Conservation (phyloP, 2,329 filamentous ascomycete species). For the Diaporthe sp. region DNA sequence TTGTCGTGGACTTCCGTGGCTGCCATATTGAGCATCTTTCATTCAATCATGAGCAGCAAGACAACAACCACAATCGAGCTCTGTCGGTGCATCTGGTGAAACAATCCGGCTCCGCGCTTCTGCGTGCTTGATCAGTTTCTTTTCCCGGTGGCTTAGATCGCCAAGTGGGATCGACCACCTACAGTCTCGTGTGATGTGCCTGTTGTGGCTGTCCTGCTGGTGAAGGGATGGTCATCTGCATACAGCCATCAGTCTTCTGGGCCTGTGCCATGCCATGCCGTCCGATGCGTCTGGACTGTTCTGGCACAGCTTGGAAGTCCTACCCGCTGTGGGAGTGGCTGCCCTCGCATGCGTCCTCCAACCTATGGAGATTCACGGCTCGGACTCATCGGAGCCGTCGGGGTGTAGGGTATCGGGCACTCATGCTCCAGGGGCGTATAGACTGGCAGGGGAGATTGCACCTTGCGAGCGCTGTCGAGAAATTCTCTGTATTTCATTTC, state of each 20-base stretch:
- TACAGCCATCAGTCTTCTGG: conserved; percentile 24
- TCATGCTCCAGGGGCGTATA: conserved; percentile 16
- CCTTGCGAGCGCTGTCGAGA: conserved; percentile 12
- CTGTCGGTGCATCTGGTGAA: neutral
- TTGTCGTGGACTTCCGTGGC: neutral
- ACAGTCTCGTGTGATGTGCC: neutral
- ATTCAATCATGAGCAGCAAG: neutral
- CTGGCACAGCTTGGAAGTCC: neutral
- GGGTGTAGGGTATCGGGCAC: conserved; percentile 7
- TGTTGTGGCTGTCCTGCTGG: neutral
- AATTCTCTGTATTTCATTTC: conserved; percentile 20
- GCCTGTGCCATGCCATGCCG: neutral
- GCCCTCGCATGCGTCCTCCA: neutral
- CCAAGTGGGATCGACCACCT: conserved; percentile 29
- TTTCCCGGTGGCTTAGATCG: conserved; percentile 21
- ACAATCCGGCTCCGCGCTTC: neutral
- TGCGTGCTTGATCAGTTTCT: conserved; percentile 9
- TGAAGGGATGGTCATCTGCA: conserved; percentile 23
- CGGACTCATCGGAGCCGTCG: conserved; percentile 18
- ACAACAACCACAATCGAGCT: neutral
- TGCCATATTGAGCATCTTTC: no score
- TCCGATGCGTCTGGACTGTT: neutral
- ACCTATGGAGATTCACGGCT: conserved; percentile 1
- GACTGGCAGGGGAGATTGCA: conserved; percentile 30
- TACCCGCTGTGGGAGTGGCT: conserved; percentile 6